Conservation (phyloP, 2,329 filamentous ascomycete genomes). For the Penicillium sp. region DNA sequence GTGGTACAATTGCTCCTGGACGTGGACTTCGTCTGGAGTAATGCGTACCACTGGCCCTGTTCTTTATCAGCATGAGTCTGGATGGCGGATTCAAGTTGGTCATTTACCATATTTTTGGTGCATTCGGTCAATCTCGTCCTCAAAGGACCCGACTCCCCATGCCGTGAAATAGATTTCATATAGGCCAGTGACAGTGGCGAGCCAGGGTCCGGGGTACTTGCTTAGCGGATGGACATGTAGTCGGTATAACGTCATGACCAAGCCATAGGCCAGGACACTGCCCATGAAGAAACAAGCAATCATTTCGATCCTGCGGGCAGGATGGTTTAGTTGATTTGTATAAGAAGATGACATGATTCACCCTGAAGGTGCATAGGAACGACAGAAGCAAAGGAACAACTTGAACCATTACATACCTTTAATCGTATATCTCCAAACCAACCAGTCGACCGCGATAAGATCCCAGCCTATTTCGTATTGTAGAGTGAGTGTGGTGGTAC, state of each 20-base stretch:
- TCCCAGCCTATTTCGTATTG: background rate
- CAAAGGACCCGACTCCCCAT: conserved; percentile 15
- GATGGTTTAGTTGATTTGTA: background rate
- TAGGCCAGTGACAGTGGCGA: conserved; percentile 22
- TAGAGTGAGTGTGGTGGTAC: background rate
- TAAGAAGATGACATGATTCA: background rate
- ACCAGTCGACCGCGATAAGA: too few relatives aligned
- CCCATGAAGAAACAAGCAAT: conserved; percentile 21
- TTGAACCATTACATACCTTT: background rate
- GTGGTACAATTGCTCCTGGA: conserved; percentile 15
- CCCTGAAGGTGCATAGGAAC: background rate
- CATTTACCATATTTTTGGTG: conserved; percentile 20
- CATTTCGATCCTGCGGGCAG: conserved; percentile 9
- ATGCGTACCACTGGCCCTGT: conserved; percentile 25
- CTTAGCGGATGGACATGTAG: conserved; percentile 23
- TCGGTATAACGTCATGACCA: conserved; percentile 22
- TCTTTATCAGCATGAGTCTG: background rate
- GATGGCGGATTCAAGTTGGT: background rate
- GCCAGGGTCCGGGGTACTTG: conserved; percentile 20
- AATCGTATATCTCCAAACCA: background rate
- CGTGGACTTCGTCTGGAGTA: conserved; percentile 23
- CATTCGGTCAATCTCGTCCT: conserved; percentile 20
- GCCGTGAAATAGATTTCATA: conserved; percentile 23
- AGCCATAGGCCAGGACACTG: conserved; percentile 20
- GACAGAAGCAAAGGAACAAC: background rate